Conservation (phyloP, 768 basidiomycete species). For the Galerina marginata region DNA sequence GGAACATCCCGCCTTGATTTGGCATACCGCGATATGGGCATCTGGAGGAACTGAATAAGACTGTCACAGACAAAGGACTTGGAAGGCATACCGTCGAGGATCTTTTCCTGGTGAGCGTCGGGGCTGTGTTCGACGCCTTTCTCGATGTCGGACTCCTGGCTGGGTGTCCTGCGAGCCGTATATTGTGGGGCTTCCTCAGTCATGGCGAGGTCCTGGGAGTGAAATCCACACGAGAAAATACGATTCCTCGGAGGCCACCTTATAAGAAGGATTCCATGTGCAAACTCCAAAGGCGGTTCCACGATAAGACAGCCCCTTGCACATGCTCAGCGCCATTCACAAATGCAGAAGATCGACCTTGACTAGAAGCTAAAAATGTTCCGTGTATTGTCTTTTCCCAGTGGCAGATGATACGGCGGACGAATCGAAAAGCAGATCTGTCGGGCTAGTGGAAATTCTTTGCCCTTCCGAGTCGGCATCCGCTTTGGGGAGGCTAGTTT, state of each 20-base stretch:
- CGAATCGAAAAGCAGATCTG: neutral
- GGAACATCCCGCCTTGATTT: neutral
- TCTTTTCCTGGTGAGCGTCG: conserved; percentile 1
- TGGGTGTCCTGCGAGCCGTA: conserved; percentile 21
- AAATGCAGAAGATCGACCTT: conserved; percentile 3
- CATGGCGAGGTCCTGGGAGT: conserved; percentile 25
- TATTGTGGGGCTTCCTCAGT: conserved; percentile 31
- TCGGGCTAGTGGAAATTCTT: neutral
- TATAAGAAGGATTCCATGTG: conserved; percentile 26
- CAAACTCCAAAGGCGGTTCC: conserved; percentile 10
- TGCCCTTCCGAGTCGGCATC: too few species aligned
- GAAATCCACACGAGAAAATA: conserved; percentile 15
- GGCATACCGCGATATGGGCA: conserved; percentile 35
- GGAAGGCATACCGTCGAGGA: conserved; percentile 31
- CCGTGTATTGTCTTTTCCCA: conserved; percentile 1
- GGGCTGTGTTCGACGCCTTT: conserved; percentile 24
- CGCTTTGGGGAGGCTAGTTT: too few species aligned
- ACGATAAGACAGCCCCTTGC: conserved; percentile 23
- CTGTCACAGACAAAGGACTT: neutral
- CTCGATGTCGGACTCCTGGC: conserved; percentile 29
- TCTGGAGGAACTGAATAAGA: conserved; percentile 20
- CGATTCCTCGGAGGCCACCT: conserved; percentile 7
- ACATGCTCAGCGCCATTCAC: conserved; percentile 25
- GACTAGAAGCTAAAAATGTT: conserved; percentile 9
- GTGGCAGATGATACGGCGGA: neutral